A percentile compares a stretch with the other conserved stretches of the same genome.
Evolutionary conservation across 2,329 filamentous ascomycete species (phyloP).

Genomic region (Thermothelomyces thermophilus): DNA sequence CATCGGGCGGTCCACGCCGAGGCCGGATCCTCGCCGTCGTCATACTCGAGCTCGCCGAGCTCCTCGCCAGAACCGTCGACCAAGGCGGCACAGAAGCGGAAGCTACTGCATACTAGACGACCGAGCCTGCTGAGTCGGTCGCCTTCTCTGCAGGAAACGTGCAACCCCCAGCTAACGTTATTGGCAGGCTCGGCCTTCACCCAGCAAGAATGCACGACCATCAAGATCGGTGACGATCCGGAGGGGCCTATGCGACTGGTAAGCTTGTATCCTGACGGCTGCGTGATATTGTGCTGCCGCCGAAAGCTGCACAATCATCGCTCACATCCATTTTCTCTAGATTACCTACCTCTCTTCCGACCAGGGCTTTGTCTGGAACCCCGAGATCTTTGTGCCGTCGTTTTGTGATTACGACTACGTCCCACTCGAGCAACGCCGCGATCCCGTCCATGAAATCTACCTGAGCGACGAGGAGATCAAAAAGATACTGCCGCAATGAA

Average conservation of each 20-base stretch:
- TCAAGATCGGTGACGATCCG: conserved; percentile 64
- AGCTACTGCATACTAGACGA: conserved; percentile 47
- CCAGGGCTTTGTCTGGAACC: conserved; percentile 80
- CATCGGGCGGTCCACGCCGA: conserved; percentile 37
- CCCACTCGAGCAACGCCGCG: conserved; percentile 67
- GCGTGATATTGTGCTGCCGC: conserved; percentile 4
- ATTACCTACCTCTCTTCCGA: conserved; percentile 74
- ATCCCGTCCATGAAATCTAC: conserved; percentile 71
- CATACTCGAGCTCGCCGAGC: conserved; percentile 50
- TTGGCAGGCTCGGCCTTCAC: conserved; percentile 60
- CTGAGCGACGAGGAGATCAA: conserved; percentile 71
- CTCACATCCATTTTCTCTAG: conserved; percentile 34
- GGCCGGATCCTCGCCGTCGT: conserved; percentile 46
- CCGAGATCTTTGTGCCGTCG: conserved; percentile 75
- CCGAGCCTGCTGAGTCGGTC: conserved; percentile 56
- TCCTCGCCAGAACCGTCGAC: conserved; percentile 41
- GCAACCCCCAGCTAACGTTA: conserved; percentile 27
- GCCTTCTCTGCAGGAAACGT: not conserved
- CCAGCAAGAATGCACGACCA: conserved; percentile 70
- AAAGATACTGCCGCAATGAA: conserved; percentile 58
- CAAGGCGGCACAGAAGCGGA: conserved; percentile 34
- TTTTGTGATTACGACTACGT: conserved; percentile 70
- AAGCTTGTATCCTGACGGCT: conserved; percentile 28
- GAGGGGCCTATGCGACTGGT: conserved; percentile 68
- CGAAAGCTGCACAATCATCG: not conserved